These are phyloP conservation scores for Porcisia hertigi DNA, from an alignment of 208 protist genomes.

Conservation along the genomic window DNA sequence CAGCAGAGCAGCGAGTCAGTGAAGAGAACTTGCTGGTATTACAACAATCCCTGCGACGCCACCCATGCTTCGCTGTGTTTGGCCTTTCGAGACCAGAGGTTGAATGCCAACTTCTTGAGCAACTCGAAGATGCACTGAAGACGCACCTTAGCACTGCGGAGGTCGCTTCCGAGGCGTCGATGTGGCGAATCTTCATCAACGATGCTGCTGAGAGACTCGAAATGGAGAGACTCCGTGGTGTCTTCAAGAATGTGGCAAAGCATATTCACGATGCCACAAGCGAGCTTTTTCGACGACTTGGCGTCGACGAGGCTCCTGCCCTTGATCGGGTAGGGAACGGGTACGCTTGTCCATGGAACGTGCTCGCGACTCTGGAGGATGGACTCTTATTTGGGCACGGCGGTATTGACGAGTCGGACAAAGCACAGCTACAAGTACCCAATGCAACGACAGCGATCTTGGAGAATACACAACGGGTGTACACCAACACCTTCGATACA, in stretches of 20 bases:
- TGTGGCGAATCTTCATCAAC: slow-evolving; percentile 61
- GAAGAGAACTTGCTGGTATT: slow-evolving; percentile 55
- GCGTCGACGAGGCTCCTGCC: slow-evolving; percentile 45
- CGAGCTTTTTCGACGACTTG: slow-evolving; percentile 40
- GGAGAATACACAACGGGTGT: slow-evolving; percentile 41
- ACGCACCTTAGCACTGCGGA: neutral
- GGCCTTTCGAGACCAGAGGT: slow-evolving; percentile 26
- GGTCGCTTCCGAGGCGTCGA: neutral
- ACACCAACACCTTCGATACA: slow-evolving; percentile 59
- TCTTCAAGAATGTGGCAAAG: slow-evolving; percentile 40
- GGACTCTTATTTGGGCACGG: slow-evolving; percentile 18
- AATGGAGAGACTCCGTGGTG: slow-evolving; percentile 59
- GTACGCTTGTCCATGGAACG: slow-evolving; percentile 77
- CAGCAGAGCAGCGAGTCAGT: slow-evolving; percentile 34
- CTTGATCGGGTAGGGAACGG: slow-evolving; percentile 49
- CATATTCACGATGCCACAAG: slow-evolving; percentile 16
- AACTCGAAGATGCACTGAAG: slow-evolving; percentile 29
- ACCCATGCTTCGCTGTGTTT: slow-evolving; percentile 47
- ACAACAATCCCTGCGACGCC: slow-evolving; percentile 69
- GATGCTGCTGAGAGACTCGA: slow-evolving; percentile 60
- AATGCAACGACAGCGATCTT: slow-evolving; percentile 67
- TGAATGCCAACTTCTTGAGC: slow-evolving; percentile 25
- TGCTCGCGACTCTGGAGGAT: slow-evolving; percentile 55
- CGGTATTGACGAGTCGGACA: slow-evolving; percentile 19
- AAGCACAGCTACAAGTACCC: slow-evolving; percentile 40